These are phyloP conservation scores for Bipolaris gigantea DNA, from an alignment of 2,329 filamentous ascomycete genomes.

Conservation along the genomic window DNA sequence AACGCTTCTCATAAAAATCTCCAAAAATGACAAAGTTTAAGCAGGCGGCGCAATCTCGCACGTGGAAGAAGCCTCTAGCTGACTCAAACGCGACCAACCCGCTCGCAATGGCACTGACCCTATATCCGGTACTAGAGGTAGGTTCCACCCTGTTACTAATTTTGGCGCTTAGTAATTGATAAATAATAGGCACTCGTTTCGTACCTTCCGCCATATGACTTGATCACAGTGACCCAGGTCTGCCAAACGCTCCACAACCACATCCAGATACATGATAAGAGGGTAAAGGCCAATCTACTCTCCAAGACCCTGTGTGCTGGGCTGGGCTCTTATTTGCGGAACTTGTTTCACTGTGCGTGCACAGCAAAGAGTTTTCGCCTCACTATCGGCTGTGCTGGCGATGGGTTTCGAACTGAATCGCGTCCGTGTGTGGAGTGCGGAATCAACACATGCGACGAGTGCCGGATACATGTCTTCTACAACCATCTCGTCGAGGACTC, in stretches of 20 bases:
- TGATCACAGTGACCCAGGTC: constrained; percentile 3
- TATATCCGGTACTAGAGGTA: constrained; percentile 15
- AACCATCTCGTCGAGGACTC: constrained; percentile 22
- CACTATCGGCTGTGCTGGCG: not conserved
- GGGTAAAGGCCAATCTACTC: constrained; percentile 11
- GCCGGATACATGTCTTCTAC: constrained; percentile 34
- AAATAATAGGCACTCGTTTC: constrained; percentile 3
- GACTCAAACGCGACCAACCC: constrained; percentile 1
- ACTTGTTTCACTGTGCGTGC: constrained; percentile 3
- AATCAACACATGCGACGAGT: constrained; percentile 34
- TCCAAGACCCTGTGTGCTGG: constrained; percentile 16
- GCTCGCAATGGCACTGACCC: not conserved
- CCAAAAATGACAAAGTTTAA: not conserved
- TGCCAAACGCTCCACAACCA: constrained; percentile 8
- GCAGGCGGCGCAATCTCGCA: not conserved
- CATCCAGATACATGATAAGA: constrained; percentile 10
- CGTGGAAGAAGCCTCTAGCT: constrained; percentile 5
- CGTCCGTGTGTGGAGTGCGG: constrained; percentile 24
- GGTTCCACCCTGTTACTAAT: not conserved
- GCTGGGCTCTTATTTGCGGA: not conserved
- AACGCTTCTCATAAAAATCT: not conserved
- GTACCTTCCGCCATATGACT: constrained; percentile 6
- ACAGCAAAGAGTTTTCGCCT: constrained; percentile 2
- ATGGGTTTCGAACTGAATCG: constrained; percentile 12
- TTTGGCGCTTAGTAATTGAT: not conserved